phyloP scores from a whole-genome alignment of 768 basidiomycete genomes.

The Mycena sanguinolenta region DNA sequence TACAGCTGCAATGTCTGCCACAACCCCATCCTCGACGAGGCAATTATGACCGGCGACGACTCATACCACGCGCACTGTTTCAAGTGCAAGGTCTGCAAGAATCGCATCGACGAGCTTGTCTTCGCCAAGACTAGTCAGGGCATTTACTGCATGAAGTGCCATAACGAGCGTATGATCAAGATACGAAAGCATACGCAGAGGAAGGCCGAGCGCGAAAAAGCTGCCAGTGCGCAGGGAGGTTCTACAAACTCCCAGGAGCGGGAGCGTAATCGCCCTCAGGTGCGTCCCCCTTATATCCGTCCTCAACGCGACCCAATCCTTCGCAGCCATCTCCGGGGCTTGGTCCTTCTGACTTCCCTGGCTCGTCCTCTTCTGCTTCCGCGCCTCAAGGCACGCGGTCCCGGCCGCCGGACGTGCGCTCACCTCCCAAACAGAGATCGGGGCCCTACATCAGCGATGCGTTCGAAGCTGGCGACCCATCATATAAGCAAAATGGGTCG shows the following conservation, averaged over 20 bases:
- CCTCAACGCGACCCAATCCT: slow-evolving; percentile 11
- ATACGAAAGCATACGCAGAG: slow-evolving; percentile 93
- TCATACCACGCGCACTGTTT: slow-evolving; percentile 99
- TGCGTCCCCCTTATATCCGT: slow-evolving; percentile 46
- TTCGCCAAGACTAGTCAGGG: slow-evolving; percentile 99
- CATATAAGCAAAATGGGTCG: slow-evolving; percentile 36
- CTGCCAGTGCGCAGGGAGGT: slow-evolving; percentile 46
- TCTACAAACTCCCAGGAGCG: slow-evolving; percentile 60
- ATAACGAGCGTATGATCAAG: slow-evolving; percentile 96
- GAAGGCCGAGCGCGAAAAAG: slow-evolving; percentile 76
- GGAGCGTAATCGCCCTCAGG: slow-evolving; percentile 56
- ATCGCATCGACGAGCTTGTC: slow-evolving; percentile 96
- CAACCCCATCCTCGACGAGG: slow-evolving; percentile 95
- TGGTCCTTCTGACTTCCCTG: slow-evolving; percentile 15
- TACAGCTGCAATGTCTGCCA: slow-evolving; percentile 97
- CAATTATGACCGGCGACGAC: slow-evolving; percentile 99
- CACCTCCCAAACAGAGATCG: slow-evolving; percentile 46
- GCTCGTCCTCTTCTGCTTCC: slow-evolving; percentile 18
- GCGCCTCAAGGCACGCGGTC: slow-evolving; percentile 24
- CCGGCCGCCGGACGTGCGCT: slow-evolving; percentile 38
- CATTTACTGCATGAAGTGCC: slow-evolving; percentile 99
- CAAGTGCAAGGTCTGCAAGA: slow-evolving; percentile 95
- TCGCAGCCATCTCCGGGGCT: slow-evolving; percentile 34
- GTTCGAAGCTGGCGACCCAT: slow-evolving; percentile 46
- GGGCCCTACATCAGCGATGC: slow-evolving; percentile 54